Evolutionary conservation across 768 basidiomycete genomes (phyloP).

Genomic region (Astraeus odoratus): DNA sequence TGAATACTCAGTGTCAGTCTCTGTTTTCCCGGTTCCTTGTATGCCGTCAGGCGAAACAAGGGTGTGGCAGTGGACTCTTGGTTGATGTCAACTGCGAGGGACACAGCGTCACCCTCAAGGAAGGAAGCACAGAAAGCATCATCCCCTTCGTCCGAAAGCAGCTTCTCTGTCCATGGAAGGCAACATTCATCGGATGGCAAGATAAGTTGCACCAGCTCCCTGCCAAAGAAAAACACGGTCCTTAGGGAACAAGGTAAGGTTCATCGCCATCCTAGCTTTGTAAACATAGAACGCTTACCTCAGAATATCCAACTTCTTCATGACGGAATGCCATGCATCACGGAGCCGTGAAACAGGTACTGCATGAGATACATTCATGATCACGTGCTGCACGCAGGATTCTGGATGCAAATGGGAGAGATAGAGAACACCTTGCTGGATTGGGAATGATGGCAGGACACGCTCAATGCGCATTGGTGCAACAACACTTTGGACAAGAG

Average conservation of each 20-base stretch:
- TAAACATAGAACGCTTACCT: slow-evolving; percentile 12
- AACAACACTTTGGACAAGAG: slow-evolving; percentile 4
- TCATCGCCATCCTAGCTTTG: neutral
- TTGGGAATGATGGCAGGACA: slow-evolving; percentile 37
- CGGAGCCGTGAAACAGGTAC: slow-evolving; percentile 19
- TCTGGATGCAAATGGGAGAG: slow-evolving; percentile 31
- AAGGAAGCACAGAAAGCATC: slow-evolving; percentile 18
- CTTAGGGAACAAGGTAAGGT: slow-evolving; percentile 8
- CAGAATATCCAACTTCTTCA: slow-evolving; percentile 21
- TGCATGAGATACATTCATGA: slow-evolving; percentile 23
- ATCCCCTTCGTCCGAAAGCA: slow-evolving; percentile 4
- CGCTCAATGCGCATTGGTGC: slow-evolving; percentile 6
- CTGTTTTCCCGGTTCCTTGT: slow-evolving; percentile 1
- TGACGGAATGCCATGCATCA: slow-evolving; percentile 29
- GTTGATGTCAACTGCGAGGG: slow-evolving; percentile 21
- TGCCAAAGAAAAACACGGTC: slow-evolving; percentile 27
- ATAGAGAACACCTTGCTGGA: slow-evolving; percentile 42
- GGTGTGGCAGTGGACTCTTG: slow-evolving; percentile 9
- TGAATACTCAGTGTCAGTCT: slow-evolving; percentile 26
- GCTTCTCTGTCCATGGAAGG: slow-evolving; percentile 14
- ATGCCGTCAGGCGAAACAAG: slow-evolving; percentile 12
- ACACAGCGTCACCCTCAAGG: slow-evolving; percentile 13
- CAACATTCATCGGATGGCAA: slow-evolving; percentile 9
- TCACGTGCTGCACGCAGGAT: slow-evolving; percentile 40
- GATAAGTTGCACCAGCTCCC: slow-evolving; percentile 22